Percentiles rank a stretch among this genome's conserved stretches.
phyloP scores from a whole-genome alignment of 129 eudicot species.

The Gnaphalium uliginosum region DNA sequence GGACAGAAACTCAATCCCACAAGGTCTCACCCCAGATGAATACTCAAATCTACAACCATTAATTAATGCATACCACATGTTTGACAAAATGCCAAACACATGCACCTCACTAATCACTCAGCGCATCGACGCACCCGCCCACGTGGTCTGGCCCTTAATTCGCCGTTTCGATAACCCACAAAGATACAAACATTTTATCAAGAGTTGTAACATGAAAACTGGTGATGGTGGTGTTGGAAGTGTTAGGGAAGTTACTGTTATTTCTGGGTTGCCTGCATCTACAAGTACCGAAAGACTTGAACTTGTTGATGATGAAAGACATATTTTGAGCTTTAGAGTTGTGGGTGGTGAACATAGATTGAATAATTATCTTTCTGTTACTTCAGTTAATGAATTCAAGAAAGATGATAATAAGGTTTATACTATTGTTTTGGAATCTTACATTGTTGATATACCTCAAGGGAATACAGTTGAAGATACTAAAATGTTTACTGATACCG shows the following conservation, averaged over 20 bases:
- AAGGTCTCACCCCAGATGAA: conserved; percentile 64
- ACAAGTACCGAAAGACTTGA: conserved; percentile 87
- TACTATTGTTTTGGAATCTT: conserved; percentile 77
- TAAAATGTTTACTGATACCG: conserved; percentile 93
- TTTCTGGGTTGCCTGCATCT: conserved; percentile 91
- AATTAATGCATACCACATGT: conserved; percentile 67
- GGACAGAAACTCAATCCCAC: conserved; percentile 44
- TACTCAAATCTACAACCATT: conserved; percentile 50
- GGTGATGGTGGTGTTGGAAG: conserved; percentile 81
- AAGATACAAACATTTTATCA: conserved; percentile 91
- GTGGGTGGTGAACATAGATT: conserved; percentile 90
- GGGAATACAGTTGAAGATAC: conserved; percentile 91
- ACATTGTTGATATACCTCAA: conserved; percentile 86
- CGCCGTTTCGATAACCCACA: conserved; percentile 92
- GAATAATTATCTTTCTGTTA: conserved; percentile 74
- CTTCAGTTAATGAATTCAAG: conserved; percentile 77
- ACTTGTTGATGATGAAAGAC: conserved; percentile 68
- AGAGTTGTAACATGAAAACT: conserved; percentile 55
- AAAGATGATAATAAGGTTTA: conserved; percentile 44
- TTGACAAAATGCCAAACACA: conserved; percentile 62
- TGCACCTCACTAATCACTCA: conserved; percentile 89
- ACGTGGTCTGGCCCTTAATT: conserved; percentile 72
- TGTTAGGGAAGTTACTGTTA: conserved; percentile 76
- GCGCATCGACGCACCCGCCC: conserved; percentile 82
- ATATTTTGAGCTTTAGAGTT: conserved; percentile 71